Percentiles rank a stretch among this genome's conserved stretches.
Conservation (phyloP, 176 grass and related monocot species). For the Saccharum spontaneum region DNA sequence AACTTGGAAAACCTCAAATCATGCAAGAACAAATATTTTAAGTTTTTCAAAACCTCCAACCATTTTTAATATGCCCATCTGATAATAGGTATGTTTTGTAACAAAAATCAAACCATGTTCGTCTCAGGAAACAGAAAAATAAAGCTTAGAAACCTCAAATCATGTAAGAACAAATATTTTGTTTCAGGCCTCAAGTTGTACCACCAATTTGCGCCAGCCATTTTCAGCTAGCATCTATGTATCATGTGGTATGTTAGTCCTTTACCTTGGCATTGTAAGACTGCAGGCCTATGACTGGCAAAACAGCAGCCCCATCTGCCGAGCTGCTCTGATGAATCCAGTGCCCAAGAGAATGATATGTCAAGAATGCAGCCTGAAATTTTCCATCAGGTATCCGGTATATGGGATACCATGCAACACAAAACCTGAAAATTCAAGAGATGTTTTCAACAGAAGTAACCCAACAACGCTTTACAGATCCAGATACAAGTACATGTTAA, state of each 20-base stretch:
- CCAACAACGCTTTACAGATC: background rate
- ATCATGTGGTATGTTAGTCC: background rate
- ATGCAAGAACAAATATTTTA: background rate
- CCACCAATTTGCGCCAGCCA: background rate
- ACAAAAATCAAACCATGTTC: background rate
- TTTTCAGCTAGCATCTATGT: constrained; percentile 1
- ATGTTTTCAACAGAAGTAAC: constrained; percentile 6
- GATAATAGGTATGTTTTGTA: background rate
- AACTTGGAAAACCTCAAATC: background rate
- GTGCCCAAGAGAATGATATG: constrained; percentile 85
- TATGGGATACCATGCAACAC: constrained; percentile 95
- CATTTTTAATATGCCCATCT: background rate
- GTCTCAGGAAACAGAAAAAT: background rate
- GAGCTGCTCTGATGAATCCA: constrained; percentile 33
- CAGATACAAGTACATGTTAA: constrained; percentile 15
- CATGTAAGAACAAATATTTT: background rate
- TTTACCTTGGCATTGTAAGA: constrained; percentile 87
- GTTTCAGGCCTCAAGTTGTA: background rate
- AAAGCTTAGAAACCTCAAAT: background rate
- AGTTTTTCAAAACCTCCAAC: background rate
- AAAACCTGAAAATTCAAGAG: constrained; percentile 69
- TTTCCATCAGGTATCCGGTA: constrained; percentile 81
- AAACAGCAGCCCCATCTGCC: constrained; percentile 3
- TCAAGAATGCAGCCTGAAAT: constrained; percentile 88
- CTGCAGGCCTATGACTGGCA: constrained; percentile 68